A percentile compares a stretch with the other conserved stretches of the same genome.
phyloP scores from a whole-genome alignment of 2,329 filamentous ascomycete genomes.

The Macroventuria anomochaeta region DNA sequence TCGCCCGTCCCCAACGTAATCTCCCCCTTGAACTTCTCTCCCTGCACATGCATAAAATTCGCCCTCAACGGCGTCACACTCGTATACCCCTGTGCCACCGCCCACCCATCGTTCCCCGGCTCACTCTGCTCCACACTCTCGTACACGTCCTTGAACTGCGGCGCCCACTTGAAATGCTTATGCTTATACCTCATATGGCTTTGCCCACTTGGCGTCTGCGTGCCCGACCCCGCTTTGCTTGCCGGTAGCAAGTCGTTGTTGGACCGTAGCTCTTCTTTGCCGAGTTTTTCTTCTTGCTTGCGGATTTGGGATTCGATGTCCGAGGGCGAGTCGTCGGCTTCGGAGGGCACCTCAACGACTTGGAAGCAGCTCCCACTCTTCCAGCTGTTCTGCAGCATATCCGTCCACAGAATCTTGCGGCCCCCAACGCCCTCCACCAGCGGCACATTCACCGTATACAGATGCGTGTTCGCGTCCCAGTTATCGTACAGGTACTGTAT shows the following conservation, averaged over 20 bases:
- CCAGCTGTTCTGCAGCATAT: slow-evolving; percentile 93
- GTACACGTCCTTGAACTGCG: slow-evolving; percentile 84
- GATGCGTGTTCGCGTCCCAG: slow-evolving; percentile 73
- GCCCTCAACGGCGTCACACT: slow-evolving; percentile 90
- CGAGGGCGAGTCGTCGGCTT: slow-evolving; percentile 64
- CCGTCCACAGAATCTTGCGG: slow-evolving; percentile 79
- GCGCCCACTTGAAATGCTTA: slow-evolving; percentile 95
- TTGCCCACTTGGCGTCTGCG: slow-evolving; percentile 36
- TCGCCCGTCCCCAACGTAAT: slow-evolving; percentile 31
- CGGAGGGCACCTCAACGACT: slow-evolving; percentile 71
- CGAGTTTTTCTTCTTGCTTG: slow-evolving; percentile 62
- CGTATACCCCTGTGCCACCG: slow-evolving; percentile 83
- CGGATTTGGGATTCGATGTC: slow-evolving; percentile 78
- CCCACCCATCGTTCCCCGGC: slow-evolving; percentile 92
- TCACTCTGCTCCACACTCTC: slow-evolving; percentile 79
- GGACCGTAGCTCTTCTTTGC: slow-evolving; percentile 48
- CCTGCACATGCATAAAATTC: slow-evolving; percentile 77
- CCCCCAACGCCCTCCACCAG: slow-evolving; percentile 76
- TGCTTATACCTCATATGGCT: slow-evolving; percentile 66
- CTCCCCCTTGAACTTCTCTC: slow-evolving; percentile 37
- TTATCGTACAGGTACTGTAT: slow-evolving; percentile 79
- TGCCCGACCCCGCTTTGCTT: slow-evolving; percentile 35
- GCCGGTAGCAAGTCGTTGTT: slow-evolving; percentile 28
- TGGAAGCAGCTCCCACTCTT: slow-evolving; percentile 82
- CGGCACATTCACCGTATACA: slow-evolving; percentile 94